A percentile compares a stretch with the other conserved stretches of the same genome.
Conservation (phyloP, 1,139 yeast genomes). For the Yamadazyma membranifaciens region DNA sequence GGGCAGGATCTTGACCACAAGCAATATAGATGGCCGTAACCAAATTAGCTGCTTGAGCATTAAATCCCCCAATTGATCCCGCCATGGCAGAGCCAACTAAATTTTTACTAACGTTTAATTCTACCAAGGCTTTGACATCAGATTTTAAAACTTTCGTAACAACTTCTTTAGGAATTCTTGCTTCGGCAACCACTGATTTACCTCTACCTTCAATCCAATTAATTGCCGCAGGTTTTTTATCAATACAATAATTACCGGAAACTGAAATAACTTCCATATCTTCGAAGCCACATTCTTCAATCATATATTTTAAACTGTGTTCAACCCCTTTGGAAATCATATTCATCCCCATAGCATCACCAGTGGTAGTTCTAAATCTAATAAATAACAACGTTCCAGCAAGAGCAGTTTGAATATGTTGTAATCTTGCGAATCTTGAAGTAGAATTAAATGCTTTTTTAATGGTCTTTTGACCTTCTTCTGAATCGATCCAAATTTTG, state of each 20-base stretch:
- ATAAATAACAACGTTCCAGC: constrained; percentile 92
- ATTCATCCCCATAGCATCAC: constrained; percentile 99
- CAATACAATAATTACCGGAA: constrained; percentile 97
- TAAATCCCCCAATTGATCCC: constrained; percentile 96
- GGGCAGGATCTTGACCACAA: constrained; percentile 98
- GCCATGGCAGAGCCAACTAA: constrained; percentile 98
- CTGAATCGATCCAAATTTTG: constrained; percentile 93
- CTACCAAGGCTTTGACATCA: constrained; percentile 88
- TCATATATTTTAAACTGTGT: constrained; percentile 77
- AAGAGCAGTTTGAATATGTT: constrained; percentile 84
- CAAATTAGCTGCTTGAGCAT: constrained; percentile 96
- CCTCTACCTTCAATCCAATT: constrained; percentile 99
- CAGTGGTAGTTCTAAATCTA: constrained; percentile 94
- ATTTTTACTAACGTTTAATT: constrained; percentile 84
- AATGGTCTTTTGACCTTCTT: constrained; percentile 79
- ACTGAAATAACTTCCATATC: constrained; percentile 93
- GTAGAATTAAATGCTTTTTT: constrained; percentile 95
- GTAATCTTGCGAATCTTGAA: constrained; percentile 93
- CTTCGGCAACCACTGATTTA: constrained; percentile 97
- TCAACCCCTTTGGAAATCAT: constrained; percentile 99
- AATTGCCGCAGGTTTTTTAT: constrained; percentile 95
- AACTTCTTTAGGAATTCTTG: constrained; percentile 77
- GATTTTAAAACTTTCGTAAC: constrained; percentile 84
- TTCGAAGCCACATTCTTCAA: constrained; percentile 83
- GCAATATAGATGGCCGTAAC: constrained; percentile 94